phyloP scores from a whole-genome alignment of 2,329 filamentous ascomycete genomes.

The Penicillium sp. region DNA sequence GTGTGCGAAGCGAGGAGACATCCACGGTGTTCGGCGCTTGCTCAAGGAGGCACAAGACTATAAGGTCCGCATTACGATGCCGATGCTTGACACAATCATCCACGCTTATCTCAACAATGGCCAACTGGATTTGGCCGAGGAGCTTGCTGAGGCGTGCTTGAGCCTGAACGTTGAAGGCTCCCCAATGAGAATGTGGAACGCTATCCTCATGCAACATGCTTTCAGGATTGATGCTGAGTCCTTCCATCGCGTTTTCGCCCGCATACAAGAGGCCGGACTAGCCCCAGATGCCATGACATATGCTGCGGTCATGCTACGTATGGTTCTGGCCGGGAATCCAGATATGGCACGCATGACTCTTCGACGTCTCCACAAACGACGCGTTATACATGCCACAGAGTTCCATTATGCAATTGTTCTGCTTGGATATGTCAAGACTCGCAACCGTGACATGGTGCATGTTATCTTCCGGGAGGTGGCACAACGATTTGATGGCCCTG shows the following conservation, averaged over 20 bases:
- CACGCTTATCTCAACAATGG: slow-evolving; percentile 64
- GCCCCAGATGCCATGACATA: slow-evolving; percentile 58
- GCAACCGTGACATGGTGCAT: slow-evolving; percentile 50
- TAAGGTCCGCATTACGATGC: slow-evolving; percentile 51
- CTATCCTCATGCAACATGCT: slow-evolving; percentile 68
- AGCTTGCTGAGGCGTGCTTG: slow-evolving; percentile 58
- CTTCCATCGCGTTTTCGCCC: slow-evolving; percentile 53
- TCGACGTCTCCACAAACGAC: slow-evolving; percentile 38
- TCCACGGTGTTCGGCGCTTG: slow-evolving; percentile 65
- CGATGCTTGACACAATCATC: slow-evolving; percentile 65
- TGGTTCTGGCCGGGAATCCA: slow-evolving; percentile 54
- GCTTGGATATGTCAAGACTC: slow-evolving; percentile 50
- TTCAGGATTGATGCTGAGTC: slow-evolving; percentile 57
- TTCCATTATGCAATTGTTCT: slow-evolving; percentile 50
- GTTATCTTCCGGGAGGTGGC: slow-evolving; percentile 48
- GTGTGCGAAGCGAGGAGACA: slow-evolving; percentile 67
- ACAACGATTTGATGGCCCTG: slow-evolving; percentile 35
- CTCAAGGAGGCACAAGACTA: slow-evolving; percentile 60
- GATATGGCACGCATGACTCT: slow-evolving; percentile 56
- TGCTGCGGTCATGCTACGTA: slow-evolving; percentile 58
- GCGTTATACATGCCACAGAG: slow-evolving; percentile 39
- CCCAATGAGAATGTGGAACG: slow-evolving; percentile 71
- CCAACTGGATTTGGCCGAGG: slow-evolving; percentile 55
- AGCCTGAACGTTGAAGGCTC: slow-evolving; percentile 51
- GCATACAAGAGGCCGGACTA: slow-evolving; percentile 55